Base-by-base conservation (phyloP, 2,329 filamentous ascomycete species). In the Metarhizium sp. region DNA sequence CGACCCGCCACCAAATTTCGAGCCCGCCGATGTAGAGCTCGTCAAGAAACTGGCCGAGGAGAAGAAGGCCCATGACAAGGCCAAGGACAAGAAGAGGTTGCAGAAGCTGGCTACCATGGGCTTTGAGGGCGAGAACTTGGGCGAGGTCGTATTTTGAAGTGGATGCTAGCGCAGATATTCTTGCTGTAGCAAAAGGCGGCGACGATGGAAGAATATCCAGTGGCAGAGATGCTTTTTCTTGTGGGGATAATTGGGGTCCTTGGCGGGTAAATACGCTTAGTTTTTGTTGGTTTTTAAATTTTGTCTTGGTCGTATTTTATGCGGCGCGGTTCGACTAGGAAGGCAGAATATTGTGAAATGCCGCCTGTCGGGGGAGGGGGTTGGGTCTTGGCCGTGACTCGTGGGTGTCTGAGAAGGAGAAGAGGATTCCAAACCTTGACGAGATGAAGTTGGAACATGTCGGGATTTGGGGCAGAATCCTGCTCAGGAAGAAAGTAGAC, bases 71-170 rank as follows among this genome's bases (percentile, higher is more conserved):
- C 76, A 79, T 55, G 85, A 89, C 62, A 91, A 88, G 75, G 75
- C 73, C 55, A 83, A 76, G 64, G 90, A 96, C 61, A 94, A 90
- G 77, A 76, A 77, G 55, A 81, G 85, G 66, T 69, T 86, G 59
- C 83, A 80, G 75, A 88, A 88, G 73, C 75, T 95, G 57, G 81
- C 85, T 18, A 84, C 81, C 45, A 78, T 94, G 50, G 92, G 92
- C 1, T 96, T 96, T 65, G 92, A 96, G 72, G 88, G 88, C 32
- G 91, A 96, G 74, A 88, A 87, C 61, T 77, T 84, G 57, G 89
- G 87, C 16, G 90, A 94, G 69, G 79, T 87, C 43, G 79, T 87
- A 30, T 70, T 92, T 38, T 90, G 43, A 51, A 43, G 34, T 16
- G 46, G 36, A 36, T 29, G 14, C 8, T 4, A 4, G 2, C 4